A percentile compares a stretch with the other conserved stretches of the same genome.
Evolutionary conservation across 2,329 filamentous ascomycete species (phyloP).

Genomic region (Arthrobotrys pseudoclavata): DNA sequence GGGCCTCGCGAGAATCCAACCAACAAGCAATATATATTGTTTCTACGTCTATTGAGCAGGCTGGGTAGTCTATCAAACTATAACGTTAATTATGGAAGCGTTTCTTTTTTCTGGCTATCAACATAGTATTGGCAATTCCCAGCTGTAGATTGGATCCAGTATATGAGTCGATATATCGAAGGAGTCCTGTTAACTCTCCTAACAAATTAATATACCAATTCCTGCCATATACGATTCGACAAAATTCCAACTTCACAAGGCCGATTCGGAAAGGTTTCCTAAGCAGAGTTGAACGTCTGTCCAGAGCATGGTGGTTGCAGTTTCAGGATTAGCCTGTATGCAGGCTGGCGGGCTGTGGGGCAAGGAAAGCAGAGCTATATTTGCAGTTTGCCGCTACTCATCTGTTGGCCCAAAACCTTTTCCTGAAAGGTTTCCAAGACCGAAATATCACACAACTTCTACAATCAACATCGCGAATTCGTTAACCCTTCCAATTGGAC

Average conservation of each 20-base stretch:
- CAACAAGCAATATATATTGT: too few relatives aligned
- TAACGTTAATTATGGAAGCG: too few relatives aligned
- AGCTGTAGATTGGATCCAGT: too few relatives aligned
- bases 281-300: not conserved
- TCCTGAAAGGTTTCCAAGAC: slow-evolving; percentile 39
- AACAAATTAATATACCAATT: not conserved
- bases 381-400: slow-evolving; percentile 37
- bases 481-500: not conserved
- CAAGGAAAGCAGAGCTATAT: slow-evolving; percentile 34
- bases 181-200: too few relatives aligned
- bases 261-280: not conserved
- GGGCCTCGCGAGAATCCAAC: too few relatives aligned
- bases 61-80: too few relatives aligned
- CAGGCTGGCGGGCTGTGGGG: slow-evolving; percentile 29
- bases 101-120: too few relatives aligned
- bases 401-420: slow-evolving; percentile 34
- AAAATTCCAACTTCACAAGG: not conserved
- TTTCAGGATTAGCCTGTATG: slow-evolving; percentile 58
- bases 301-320: slow-evolving; percentile 31
- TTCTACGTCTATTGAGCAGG: too few relatives aligned
- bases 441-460: slow-evolving; percentile 23
- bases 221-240: not conserved
- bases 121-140: too few relatives aligned
- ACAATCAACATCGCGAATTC: slow-evolving; percentile 7
- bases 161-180: too few relatives aligned